These are phyloP conservation scores for Madurella mycetomatis DNA, from an alignment of 2,329 filamentous ascomycete species.

Conservation along the genomic window DNA sequence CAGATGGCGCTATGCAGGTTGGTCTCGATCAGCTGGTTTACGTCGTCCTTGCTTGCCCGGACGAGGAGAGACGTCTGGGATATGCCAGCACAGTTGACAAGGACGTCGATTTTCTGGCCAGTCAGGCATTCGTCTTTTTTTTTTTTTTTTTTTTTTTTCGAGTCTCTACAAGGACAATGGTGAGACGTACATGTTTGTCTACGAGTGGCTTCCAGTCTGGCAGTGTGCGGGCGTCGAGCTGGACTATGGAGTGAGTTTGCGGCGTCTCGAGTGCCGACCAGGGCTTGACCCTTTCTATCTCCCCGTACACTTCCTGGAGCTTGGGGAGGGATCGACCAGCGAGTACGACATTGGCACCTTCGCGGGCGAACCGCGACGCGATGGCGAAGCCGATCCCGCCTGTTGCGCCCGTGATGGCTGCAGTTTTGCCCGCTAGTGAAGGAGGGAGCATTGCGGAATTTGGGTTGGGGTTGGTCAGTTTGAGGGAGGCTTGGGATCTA, in stretches of 20 bases:
- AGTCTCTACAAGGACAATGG: not conserved
- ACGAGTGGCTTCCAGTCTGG: constrained; percentile 1
- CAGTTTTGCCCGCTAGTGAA: constrained; percentile 44
- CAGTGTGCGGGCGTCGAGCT: constrained; percentile 28
- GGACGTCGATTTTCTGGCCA: constrained; percentile 42
- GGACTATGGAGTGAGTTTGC: not conserved
- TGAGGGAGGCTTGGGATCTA: not conserved
- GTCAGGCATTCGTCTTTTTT: not conserved
- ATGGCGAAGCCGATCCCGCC: constrained; percentile 67
- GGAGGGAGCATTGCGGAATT: constrained; percentile 25
- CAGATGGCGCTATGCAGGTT: constrained; percentile 67
- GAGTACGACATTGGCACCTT: constrained; percentile 48
- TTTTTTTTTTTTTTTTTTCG: not conserved
- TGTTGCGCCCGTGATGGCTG: constrained; percentile 65
- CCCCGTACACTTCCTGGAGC: constrained; percentile 36
- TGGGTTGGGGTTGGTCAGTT: not conserved
- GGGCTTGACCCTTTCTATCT: not conserved
- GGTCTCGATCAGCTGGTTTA: constrained; percentile 58
- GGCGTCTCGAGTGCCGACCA: not conserved
- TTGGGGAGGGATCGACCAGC: constrained; percentile 47
- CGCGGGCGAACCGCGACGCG: constrained; percentile 58
- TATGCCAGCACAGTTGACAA: constrained; percentile 78
- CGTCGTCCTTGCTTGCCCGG: constrained; percentile 43
- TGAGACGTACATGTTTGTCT: not conserved
- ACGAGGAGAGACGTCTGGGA: constrained; percentile 62